phyloP scores from a whole-genome alignment of 75 land plant species.

The Ceratopteris richardii region DNA sequence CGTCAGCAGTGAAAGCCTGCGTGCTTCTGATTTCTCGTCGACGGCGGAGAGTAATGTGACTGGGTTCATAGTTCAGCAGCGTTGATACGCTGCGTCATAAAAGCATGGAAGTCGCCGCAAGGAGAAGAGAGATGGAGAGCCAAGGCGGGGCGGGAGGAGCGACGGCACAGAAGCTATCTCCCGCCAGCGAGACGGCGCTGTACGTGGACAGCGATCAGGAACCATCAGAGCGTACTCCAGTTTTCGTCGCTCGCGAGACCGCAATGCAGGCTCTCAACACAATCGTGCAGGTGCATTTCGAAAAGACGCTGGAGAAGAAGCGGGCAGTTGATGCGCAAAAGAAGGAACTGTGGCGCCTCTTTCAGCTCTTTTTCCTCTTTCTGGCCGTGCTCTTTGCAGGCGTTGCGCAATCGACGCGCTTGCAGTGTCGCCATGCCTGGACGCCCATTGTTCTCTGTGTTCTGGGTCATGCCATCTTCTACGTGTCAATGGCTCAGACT shows the following conservation, averaged over 20 bases:
- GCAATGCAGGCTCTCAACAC: conserved; percentile 67
- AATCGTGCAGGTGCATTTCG: conserved; percentile 59
- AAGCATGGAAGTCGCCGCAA: neutral
- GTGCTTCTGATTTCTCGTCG: too few relatives aligned
- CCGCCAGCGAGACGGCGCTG: neutral
- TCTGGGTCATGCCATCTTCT: conserved; percentile 52
- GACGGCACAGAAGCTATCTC: conserved; percentile 3
- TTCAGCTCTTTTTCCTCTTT: conserved; percentile 67
- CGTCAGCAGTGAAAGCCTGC: too few relatives aligned
- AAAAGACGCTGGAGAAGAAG: conserved; percentile 73
- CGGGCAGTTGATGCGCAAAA: conserved; percentile 60
- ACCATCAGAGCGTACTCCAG: neutral
- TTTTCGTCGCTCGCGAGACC: conserved; percentile 27
- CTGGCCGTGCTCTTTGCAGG: conserved; percentile 43
- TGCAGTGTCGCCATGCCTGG: conserved; percentile 78
- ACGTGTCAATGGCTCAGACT: conserved; percentile 69
- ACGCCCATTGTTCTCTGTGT: conserved; percentile 57
- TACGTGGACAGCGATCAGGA: conserved; percentile 2
- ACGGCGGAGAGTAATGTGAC: too few relatives aligned
- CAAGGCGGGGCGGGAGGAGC: neutral
- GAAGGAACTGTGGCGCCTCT: conserved; percentile 58
- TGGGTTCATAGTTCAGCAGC: too few relatives aligned
- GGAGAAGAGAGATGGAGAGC: neutral
- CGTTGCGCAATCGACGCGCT: conserved; percentile 27
- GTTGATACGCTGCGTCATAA: too few relatives aligned